Base-by-base conservation (phyloP, 176 grass and related monocot genomes). In the Aegilops sharonensis region DNA sequence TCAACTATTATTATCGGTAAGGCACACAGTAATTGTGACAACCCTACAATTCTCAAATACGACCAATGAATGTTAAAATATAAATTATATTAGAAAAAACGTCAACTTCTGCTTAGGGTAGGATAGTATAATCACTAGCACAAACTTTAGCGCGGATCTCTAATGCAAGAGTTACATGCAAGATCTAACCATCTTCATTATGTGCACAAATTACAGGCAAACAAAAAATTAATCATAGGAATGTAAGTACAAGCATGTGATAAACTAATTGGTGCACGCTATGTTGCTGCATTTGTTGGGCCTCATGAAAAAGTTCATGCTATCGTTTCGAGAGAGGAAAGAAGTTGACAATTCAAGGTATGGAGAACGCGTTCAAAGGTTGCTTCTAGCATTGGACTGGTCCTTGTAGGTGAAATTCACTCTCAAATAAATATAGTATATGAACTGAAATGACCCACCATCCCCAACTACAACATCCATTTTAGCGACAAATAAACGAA, bases 381-480 rank as follows among this genome's bases (percentile, higher is more conserved):
- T 78, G 31, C 59, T 78, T 72, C 50, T 67, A 24, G 8, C 29
- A 11, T 56, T 43, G 70, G 40, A 39, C 48, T 39, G 52, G 82
- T 60, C 31, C 17, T 65, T 54, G 57, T 39, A 39, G 50, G 32
- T 77, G 24, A 59, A 71, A 85, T 78, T 72, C 39, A 18, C 62
- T 59, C 60, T 9, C 5, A 43, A 63, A 82, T 30, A 91, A 91
- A 91, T 81, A 69, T 12, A 64, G 78, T n/a, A 85, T 42, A 47
- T 78, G 71, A 81, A 72, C 10, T 25, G 31, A 85, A 88, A 82
- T 42, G 31, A 48, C 31, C 57, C 39, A 21, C 64, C 63, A 54
- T 25, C 34, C 12, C 39, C 40, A 43, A 72, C n/a, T 52, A 77
- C 9, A 73, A 37, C 45, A 20, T 29, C 18, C 32, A 65, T 23